Base-by-base conservation (phyloP, 2,329 filamentous ascomycete genomes). In the Fusarium floridanum region DNA sequence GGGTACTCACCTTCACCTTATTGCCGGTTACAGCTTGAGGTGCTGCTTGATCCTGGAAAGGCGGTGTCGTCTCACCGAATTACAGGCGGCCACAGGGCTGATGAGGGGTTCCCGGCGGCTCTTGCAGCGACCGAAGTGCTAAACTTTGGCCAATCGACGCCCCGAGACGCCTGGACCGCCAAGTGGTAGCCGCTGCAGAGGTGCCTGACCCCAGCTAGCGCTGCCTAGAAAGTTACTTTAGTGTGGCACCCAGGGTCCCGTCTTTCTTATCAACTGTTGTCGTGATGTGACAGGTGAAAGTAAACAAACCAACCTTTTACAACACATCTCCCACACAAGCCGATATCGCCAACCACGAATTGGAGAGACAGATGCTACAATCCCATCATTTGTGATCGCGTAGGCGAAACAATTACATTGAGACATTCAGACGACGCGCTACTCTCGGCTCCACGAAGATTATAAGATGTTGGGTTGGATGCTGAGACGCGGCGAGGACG, bases 381-480 rank as follows among this genome's bases (percentile, higher is more conserved):
- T 48, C 45, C 34, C 22, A 16, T 59, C 60, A 43, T 29, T 61
- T 32, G 41, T 78, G 55, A 78, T 68, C 66, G 64, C 67, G 61
- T 29, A 66, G 63, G 75, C 68, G 70, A 53, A 68, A 32, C 55
- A 36, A 60, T 36, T 68, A n/a, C 37, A 37, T 57, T 41, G n/a
- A n/a, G 56, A 41, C 39, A 48, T 34, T 63, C 63, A 34, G 50
- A 50, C 57, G 70, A 67, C 43, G 32, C 55, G 17, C 32, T 39
- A 57, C 27, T 66, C 43, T 43, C 53, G 22, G 43, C 34, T 36
- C 39, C 56, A 34, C 32, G n/a, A 32, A 29, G 36, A 41, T 56
- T 77, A 59, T 56, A 75, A 67, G 37, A 91, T 91, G 89, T 84
- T 91, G 69, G 88, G 89, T 73, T 91, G 89, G 89, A 88, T 90